These are phyloP conservation scores for Zizania latifolia DNA, from an alignment of 176 grass and related monocot species.

Conservation along the genomic window DNA sequence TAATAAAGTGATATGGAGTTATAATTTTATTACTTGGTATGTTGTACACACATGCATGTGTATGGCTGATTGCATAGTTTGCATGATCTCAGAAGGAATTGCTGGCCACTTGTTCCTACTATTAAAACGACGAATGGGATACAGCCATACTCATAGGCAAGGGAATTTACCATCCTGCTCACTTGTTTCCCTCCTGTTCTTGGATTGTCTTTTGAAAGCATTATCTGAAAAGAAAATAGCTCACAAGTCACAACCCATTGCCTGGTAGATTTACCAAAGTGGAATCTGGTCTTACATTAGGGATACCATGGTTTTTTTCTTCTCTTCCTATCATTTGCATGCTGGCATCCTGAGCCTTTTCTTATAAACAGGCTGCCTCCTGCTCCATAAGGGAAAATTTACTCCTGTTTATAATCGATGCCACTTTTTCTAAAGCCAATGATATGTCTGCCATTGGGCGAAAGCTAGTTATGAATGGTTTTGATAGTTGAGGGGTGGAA, in stretches of 20 bases:
- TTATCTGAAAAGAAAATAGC: background rate
- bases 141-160: background rate
- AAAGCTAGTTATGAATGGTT: background rate
- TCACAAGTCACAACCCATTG: background rate
- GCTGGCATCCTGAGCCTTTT: background rate
- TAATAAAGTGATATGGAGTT: background rate
- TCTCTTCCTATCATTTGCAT: background rate
- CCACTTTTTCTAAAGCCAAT: background rate
- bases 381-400: background rate
- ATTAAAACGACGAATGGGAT: background rate
- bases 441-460: background rate
- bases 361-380: background rate
- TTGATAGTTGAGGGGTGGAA: background rate
- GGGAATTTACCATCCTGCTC: background rate
- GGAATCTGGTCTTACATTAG: background rate
- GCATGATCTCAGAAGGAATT: background rate
- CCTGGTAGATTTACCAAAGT: background rate
- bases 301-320: background rate
- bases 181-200: background rate
- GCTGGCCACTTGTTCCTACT: background rate
- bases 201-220: background rate
- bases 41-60: background rate
- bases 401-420: background rate
- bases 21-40: background rate
- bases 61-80: background rate